A percentile compares a stretch with the other conserved stretches of the same genome.
These are phyloP conservation scores for Tricholoma hemisulphureum DNA, from an alignment of 768 basidiomycete species.

Conservation along the genomic window DNA sequence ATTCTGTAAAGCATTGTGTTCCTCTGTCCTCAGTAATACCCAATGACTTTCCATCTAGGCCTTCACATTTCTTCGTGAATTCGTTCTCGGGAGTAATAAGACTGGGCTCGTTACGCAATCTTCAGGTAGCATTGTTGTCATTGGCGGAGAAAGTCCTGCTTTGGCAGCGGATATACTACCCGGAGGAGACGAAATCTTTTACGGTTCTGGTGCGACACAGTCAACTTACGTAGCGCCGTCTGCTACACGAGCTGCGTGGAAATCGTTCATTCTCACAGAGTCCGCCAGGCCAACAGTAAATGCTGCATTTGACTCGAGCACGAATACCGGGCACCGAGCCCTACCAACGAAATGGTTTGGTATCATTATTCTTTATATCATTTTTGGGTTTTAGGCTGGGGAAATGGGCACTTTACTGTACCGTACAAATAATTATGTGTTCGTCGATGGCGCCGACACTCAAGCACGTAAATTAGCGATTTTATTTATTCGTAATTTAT, in stretches of 20 bases:
- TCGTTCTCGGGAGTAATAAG: slow-evolving; percentile 59
- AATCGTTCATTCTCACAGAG: slow-evolving; percentile 45
- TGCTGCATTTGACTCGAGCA: neutral
- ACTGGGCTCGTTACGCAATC: slow-evolving; percentile 52
- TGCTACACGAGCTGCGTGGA: slow-evolving; percentile 58
- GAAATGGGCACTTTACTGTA: neutral
- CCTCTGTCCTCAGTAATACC: neutral
- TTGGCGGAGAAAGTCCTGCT: slow-evolving; percentile 50
- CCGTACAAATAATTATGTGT: neutral
- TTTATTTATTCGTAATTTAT: neutral
- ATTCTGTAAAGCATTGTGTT: slow-evolving; percentile 30
- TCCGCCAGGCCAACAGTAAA: slow-evolving; percentile 23
- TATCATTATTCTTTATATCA: neutral
- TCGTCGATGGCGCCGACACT: too few species aligned
- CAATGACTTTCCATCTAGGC: slow-evolving; percentile 40
- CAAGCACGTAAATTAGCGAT: neutral
- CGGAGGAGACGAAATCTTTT: slow-evolving; percentile 55
- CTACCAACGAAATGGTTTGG: neutral
- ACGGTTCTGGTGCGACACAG: slow-evolving; percentile 47
- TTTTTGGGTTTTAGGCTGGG: neutral
- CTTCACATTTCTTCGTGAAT: slow-evolving; percentile 60
- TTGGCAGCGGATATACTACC: slow-evolving; percentile 48
- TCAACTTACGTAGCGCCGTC: slow-evolving; percentile 56
- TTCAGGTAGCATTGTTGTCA: slow-evolving; percentile 29
- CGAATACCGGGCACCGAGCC: neutral